Evolutionary conservation across 805 yeast genomes (phyloP), one percentile per base, ranked within the genome.

Genomic region (Kuraishia hungarica): DNA sequence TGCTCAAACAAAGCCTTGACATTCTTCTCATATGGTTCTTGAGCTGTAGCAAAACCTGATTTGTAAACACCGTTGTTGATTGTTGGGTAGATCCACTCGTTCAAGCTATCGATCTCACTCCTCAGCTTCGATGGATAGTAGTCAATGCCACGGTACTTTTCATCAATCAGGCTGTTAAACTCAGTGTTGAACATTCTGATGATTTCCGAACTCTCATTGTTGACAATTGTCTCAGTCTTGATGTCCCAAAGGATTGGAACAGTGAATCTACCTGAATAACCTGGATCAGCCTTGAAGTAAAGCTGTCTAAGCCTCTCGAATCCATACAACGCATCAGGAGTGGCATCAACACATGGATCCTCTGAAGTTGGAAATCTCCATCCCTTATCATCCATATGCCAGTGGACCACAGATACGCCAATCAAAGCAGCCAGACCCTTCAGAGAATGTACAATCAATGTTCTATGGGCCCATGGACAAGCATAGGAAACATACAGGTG

Each of bases 391-490:
- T 87, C 97, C 86, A 93, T 79, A 63, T 83, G 84, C 93, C 97
- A 91, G 68, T 91, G 96, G 13, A 93, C 97, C 47, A 89, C 90
- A 21, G 92, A 82, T 35, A 85, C 76, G 2, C 83, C 80, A 58
- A 86, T 82, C 11, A 85, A 69, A 1, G 80, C 72, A n/a, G 74
- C 68, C 52, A 87, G 68, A 1, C 97, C 96, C 72, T 91, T 90
- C 59, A 93, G 73, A 13, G 78, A 70, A 54, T 97, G 73, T 2
- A 85, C 77, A 54, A 90, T 85, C 56, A 92, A 74, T 0, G 92
- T 82, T 59, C 98, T 78, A 66, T 89, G 96, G 1, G 97, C 97
- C 92, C 97, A 93, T 2, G 99, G 98, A 71, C 99, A 93, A 1
- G 97, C 97, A 52, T 78, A 75, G 0, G 94, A 86, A 11, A 90